Base-by-base conservation (phyloP, 2,329 filamentous ascomycete species). In the Colletotrichum trifolii region DNA sequence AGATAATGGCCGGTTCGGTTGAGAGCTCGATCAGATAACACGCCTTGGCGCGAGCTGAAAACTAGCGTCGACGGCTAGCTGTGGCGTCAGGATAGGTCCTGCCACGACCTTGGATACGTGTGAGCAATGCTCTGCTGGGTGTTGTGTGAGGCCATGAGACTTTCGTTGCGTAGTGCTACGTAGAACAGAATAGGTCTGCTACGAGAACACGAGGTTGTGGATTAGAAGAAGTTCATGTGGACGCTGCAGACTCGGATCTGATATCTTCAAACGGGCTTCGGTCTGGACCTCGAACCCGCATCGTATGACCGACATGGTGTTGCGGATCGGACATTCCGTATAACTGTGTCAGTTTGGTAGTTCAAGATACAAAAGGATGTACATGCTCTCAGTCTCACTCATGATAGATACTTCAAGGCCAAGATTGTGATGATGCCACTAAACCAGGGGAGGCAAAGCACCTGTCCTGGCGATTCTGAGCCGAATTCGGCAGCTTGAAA, bases 11-110 rank as follows among this genome's bases (percentile, higher is more conserved):
- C 5, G n/a, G 33, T 17, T 34, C 38, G 59, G 47, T 25, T 33
- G 40, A 34, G 42, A 36, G 48, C 36, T 52, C 40, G 52, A 56
- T 65, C 54, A 58, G 60, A 64, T 66, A 66, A 66, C 34, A 25
- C 10, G 42, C 35, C 54, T 66, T 64, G 53, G 63, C 53, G 36
- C 47, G 8, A 55, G 50, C 55, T 45, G 48, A 60, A 25, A 10
- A 12, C 17, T 43, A 35, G 49, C 46, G 17, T 43, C 33, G 55
- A 36, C 12, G 33, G 42, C 53, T 45, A 33, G 13, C 25, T 35
- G n/a, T 13, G n/a, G 17, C 17, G 17, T 17, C 17, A 17, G 3
- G 17, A 17, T 17, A 17, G 17, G 17, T 17, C 17, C 17, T 17
- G 17, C 17, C 17, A 17, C 17, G 17, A 17, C 17, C 17, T 17